These are phyloP conservation scores for Calcarisporium arbuscula DNA, from an alignment of 2,329 filamentous ascomycete species.

Conservation along the genomic window DNA sequence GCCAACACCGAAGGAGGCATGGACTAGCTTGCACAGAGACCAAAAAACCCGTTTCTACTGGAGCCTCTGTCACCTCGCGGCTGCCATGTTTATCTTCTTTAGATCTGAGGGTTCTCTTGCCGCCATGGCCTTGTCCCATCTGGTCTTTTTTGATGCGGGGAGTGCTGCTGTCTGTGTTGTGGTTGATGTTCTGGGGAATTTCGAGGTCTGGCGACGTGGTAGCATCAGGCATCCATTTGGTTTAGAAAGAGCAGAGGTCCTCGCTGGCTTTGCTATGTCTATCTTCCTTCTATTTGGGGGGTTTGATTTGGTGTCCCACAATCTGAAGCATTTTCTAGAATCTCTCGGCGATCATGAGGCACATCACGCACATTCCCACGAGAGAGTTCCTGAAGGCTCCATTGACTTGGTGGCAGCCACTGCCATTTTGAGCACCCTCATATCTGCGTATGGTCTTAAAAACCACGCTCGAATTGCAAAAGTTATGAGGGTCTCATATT, in stretches of 20 bases:
- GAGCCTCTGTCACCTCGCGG: constrained; percentile 80
- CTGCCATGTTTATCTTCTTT: constrained; percentile 82
- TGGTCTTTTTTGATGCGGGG: constrained; percentile 92
- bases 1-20: constrained; percentile 81
- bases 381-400: constrained; percentile 62
- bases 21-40: constrained; percentile 81
- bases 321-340: constrained; percentile 88
- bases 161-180: constrained; percentile 86
- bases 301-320: constrained; percentile 90
- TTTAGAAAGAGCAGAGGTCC: constrained; percentile 84
- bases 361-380: constrained; percentile 63
- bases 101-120: constrained; percentile 79
- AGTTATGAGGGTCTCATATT: constrained; percentile 79
- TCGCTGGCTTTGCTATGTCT: constrained; percentile 93
- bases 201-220: constrained; percentile 93
- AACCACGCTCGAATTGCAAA: constrained; percentile 91
- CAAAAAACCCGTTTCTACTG: constrained; percentile 80
- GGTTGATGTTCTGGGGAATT: constrained; percentile 91
- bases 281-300: constrained; percentile 97
- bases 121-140: constrained; percentile 84
- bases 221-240: constrained; percentile 92
- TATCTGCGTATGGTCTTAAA: constrained; percentile 79
- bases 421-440: constrained; percentile 73
- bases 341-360: constrained; percentile 52
- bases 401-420: constrained; percentile 77